phyloP scores from a whole-genome alignment of 2,329 filamentous ascomycete genomes.

The Graphiopsis chlorocephala region DNA sequence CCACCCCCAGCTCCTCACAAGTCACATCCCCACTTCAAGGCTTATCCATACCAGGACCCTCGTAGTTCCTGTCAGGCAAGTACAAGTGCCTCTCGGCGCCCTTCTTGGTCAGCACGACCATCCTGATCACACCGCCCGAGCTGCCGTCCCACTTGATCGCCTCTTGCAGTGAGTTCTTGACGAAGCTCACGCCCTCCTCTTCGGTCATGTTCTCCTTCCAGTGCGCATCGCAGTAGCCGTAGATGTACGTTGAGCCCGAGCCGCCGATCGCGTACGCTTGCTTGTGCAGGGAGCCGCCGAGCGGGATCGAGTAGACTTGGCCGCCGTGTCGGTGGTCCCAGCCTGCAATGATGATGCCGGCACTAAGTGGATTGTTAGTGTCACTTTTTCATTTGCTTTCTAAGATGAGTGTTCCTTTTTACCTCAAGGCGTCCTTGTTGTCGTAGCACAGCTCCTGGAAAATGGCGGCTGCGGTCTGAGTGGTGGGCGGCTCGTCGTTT shows the following conservation, averaged over 20 bases:
- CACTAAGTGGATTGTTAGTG: slow-evolving; percentile 52
- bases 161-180: slow-evolving; percentile 85
- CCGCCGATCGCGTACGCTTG: slow-evolving; percentile 93
- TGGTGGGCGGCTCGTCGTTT: slow-evolving; percentile 87
- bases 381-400: not conserved
- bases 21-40: slow-evolving; percentile 21
- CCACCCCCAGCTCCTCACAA: not conserved
- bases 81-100: slow-evolving; percentile 93
- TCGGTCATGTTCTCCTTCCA: slow-evolving; percentile 96
- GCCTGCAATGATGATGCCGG: slow-evolving; percentile 96
- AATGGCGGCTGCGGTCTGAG: slow-evolving; percentile 89
- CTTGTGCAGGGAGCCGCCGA: slow-evolving; percentile 96
- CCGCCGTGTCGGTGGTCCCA: slow-evolving; percentile 94
- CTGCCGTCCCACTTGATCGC: slow-evolving; percentile 99
- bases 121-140: slow-evolving; percentile 94
- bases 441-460: slow-evolving; percentile 98
- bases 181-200: slow-evolving; percentile 83
- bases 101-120: slow-evolving; percentile 90
- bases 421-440: slow-evolving; percentile 94
- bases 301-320: slow-evolving; percentile 94
- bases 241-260: slow-evolving; percentile 98
- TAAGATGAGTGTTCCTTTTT: slow-evolving; percentile 36
- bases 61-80: slow-evolving; percentile 87
- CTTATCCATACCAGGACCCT: slow-evolving; percentile 59
- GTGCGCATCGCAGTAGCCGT: slow-evolving; percentile 95